phyloP scores from a whole-genome alignment of 768 basidiomycete genomes.

The Lactarius sanguifluus region DNA sequence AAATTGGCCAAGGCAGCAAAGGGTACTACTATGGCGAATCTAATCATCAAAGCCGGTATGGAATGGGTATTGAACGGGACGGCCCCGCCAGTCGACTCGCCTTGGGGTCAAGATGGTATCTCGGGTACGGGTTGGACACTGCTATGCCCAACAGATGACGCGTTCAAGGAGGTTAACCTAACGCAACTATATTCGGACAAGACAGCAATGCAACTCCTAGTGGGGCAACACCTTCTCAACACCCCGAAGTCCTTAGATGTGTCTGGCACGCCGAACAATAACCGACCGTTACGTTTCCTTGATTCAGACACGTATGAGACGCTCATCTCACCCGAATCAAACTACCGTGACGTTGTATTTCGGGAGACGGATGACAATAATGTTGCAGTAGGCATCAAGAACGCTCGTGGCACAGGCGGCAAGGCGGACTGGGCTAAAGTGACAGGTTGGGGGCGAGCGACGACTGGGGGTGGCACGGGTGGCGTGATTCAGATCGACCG shows the following conservation, averaged over 20 bases:
- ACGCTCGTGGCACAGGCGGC: slow-evolving; percentile 64
- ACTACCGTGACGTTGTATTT: slow-evolving; percentile 86
- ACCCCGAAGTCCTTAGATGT: slow-evolving; percentile 33
- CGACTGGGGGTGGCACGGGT: slow-evolving; percentile 68
- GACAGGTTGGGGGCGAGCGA: slow-evolving; percentile 73
- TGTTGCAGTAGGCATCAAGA: slow-evolving; percentile 68
- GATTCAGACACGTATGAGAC: slow-evolving; percentile 76
- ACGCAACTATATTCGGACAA: slow-evolving; percentile 64
- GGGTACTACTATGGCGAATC: slow-evolving; percentile 81
- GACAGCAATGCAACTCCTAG: slow-evolving; percentile 55
- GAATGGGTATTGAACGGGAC: slow-evolving; percentile 91
- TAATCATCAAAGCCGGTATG: slow-evolving; percentile 82
- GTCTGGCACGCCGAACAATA: slow-evolving; percentile 52
- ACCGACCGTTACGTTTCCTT: slow-evolving; percentile 68
- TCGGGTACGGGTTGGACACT: slow-evolving; percentile 74
- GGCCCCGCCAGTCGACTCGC: slow-evolving; percentile 66
- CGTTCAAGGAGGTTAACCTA: slow-evolving; percentile 85
- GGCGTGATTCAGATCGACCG: slow-evolving; percentile 89
- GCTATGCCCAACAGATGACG: slow-evolving; percentile 88
- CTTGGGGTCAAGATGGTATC: slow-evolving; percentile 56
- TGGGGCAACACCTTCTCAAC: slow-evolving; percentile 71
- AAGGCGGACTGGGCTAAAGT: slow-evolving; percentile 64
- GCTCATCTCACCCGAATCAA: slow-evolving; percentile 60
- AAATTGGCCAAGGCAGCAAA: slow-evolving; percentile 90
- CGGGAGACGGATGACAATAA: slow-evolving; percentile 50